Evolutionary conservation across 2,329 filamentous ascomycete species (phyloP).

Genomic region (Metarhizium robertsii): DNA sequence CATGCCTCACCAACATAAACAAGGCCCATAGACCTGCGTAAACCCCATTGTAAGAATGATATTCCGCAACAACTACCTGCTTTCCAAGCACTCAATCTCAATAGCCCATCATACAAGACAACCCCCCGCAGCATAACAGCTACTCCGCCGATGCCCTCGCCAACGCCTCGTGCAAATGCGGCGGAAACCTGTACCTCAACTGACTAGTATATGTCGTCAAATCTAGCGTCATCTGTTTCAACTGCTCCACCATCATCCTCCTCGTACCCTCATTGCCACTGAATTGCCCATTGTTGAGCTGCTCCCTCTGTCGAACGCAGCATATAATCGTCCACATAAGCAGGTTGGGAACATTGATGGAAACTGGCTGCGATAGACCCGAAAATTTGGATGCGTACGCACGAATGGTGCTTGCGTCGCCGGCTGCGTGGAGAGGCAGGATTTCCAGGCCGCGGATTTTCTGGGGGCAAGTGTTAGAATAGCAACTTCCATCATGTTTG

Average conservation of each 20-base stretch:
- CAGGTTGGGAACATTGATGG: conserved; percentile 81
- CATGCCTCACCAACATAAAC: no score
- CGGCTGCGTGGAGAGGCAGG: conserved; percentile 65
- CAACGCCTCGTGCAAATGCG: conserved; percentile 78
- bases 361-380: conserved; percentile 66
- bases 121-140: background rate
- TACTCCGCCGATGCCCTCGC: conserved; percentile 69
- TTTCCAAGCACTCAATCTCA: no score
- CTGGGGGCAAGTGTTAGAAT: conserved; percentile 30
- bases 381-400: conserved; percentile 73
- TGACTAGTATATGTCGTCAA: conserved; percentile 90
- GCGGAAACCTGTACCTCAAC: conserved; percentile 82
- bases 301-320: conserved; percentile 69
- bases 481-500: background rate
- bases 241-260: conserved; percentile 55
- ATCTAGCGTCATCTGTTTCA: conserved; percentile 77
- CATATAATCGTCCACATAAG: conserved; percentile 90
- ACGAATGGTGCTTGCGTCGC: conserved; percentile 72
- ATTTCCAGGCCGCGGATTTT: conserved; percentile 67
- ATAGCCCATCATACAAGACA: background rate
- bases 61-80: no score
- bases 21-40: no score
- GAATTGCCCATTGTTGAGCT: conserved; percentile 61
- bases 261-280: conserved; percentile 61
- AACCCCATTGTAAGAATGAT: no score